These are phyloP conservation scores for Lachancea waltii DNA, from an alignment of 805 yeast genomes.

Conservation along the genomic window DNA sequence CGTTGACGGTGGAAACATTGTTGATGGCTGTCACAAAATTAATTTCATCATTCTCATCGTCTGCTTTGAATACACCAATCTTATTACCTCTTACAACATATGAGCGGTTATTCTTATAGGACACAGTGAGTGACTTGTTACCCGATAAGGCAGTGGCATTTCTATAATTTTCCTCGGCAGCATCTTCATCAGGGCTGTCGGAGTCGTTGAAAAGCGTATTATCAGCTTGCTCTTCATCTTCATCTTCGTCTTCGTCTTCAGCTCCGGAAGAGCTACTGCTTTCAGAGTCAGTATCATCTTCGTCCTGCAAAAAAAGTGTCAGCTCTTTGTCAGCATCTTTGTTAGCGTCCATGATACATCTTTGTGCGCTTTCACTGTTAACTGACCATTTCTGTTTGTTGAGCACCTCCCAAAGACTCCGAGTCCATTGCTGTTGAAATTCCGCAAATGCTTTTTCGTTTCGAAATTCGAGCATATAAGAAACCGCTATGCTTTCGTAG, in stretches of 20 bases:
- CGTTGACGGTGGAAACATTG: constrained; percentile 45
- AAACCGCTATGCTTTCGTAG: constrained; percentile 37
- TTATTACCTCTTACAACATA: constrained; percentile 74
- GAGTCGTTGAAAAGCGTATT: constrained; percentile 7
- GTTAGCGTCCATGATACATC: constrained; percentile 53
- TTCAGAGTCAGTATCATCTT: constrained; percentile 16
- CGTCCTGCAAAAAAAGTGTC: constrained; percentile 4
- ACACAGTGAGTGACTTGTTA: constrained; percentile 46
- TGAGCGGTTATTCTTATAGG: constrained; percentile 62
- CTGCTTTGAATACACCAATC: constrained; percentile 71
- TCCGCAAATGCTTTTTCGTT: constrained; percentile 35
- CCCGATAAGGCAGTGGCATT: constrained; percentile 4
- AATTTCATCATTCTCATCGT: constrained; percentile 41
- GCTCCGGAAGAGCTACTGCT: constrained; percentile 25
- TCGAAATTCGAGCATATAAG: constrained; percentile 59
- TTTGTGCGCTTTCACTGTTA: constrained; percentile 40
- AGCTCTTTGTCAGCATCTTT: constrained; percentile 34
- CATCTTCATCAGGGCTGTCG: constrained; percentile 6
- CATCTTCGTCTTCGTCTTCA: constrained; percentile 29
- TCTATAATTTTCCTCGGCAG: constrained; percentile 3
- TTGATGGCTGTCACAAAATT: constrained; percentile 64
- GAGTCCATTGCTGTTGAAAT: constrained; percentile 50
- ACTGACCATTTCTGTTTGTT: constrained; percentile 47
- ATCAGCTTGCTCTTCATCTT: constrained; percentile 29
- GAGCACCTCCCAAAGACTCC: constrained; percentile 53